These are phyloP conservation scores for Lycium barbarum DNA, from an alignment of 257 asterid species.

Conservation along the genomic window DNA sequence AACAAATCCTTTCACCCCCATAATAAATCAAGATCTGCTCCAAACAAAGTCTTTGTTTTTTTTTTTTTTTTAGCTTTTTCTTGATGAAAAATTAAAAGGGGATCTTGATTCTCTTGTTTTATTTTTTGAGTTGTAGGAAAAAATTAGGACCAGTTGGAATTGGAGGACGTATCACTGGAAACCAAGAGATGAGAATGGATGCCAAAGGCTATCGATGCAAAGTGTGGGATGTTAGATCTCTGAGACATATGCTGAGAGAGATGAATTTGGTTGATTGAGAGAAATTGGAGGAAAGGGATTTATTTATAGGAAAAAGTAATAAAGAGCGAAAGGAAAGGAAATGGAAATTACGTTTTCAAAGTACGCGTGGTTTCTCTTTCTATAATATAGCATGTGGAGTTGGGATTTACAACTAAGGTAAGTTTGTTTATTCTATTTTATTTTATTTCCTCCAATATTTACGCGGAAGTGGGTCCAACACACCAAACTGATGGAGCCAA, in stretches of 20 bases:
- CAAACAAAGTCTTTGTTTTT: neutral
- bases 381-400: neutral
- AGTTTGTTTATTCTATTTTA: neutral
- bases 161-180: slow-evolving; percentile 81
- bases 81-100: neutral
- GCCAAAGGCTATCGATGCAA: slow-evolving; percentile 72
- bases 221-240: slow-evolving; percentile 77
- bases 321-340: neutral
- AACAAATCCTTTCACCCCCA: slow-evolving; percentile 88
- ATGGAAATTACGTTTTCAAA: slow-evolving; percentile 33
- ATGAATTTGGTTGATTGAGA: neutral
- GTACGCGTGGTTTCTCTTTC: slow-evolving; percentile 28
- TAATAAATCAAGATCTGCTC: slow-evolving; percentile 10
- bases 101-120: neutral
- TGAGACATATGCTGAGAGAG: slow-evolving; percentile 70
- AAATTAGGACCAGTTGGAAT: slow-evolving; percentile 58
- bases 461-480: neutral
- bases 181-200: slow-evolving; percentile 90
- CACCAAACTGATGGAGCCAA: neutral
- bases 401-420: neutral
- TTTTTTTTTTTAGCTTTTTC: too few relatives aligned
- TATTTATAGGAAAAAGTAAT: slow-evolving; percentile 43
- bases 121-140: neutral
- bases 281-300: neutral
- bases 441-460: neutral